Base-by-base conservation (phyloP, 768 basidiomycete genomes). In the Neoboletus subvelutipes region DNA sequence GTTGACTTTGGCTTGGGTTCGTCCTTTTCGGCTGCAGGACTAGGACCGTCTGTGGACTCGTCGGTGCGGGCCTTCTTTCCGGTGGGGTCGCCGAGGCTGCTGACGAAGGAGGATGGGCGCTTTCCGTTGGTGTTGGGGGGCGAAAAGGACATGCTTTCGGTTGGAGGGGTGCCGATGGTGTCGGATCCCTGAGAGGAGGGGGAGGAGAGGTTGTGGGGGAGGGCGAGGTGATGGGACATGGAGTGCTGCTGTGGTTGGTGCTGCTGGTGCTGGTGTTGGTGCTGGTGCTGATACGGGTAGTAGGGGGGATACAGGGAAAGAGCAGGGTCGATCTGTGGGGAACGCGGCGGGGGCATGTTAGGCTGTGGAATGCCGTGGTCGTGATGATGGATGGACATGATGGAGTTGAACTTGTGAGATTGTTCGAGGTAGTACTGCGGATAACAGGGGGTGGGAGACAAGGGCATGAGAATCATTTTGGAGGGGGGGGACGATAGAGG, bases 151-250 rank as follows among this genome's bases (percentile, higher is more conserved):
- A 80, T 77, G 50, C 76, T 77, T 60, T 90, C 89, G 6, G 82
- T 81, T 4, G 86, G 87, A 0, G 88, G 88, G 0, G 88, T 90
- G 29, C 84, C 86, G 58, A 89, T 78, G 20, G 86, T 80, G 63
- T 91, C 88, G 11, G 90, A 92, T 60, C 82, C 88, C 64, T 88
- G 87, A 0, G 88, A 89, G 12, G 90, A 90, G 13, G 90, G 89
- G 0, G 90, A 90, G 5, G 90, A 86, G 58, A 88, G 83, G 67
- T 75, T 83, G 15, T 79, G 77, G 9, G 81, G 78, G 40, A 87
- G 69, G 11, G 81, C 71, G 37, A 86, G 77, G 58, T 85, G 86
- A 51, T 78, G 82, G 18, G 79, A 75, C 54, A 82, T 74, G 59
- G 78, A 77, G n/a, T 66, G 78, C 40, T 79, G 79, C 37, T 76